A percentile compares a stretch with the other conserved stretches of the same genome.
Conservation (phyloP, 1,139 yeast species). For the Saccharomycopsis hybrid region DNA sequence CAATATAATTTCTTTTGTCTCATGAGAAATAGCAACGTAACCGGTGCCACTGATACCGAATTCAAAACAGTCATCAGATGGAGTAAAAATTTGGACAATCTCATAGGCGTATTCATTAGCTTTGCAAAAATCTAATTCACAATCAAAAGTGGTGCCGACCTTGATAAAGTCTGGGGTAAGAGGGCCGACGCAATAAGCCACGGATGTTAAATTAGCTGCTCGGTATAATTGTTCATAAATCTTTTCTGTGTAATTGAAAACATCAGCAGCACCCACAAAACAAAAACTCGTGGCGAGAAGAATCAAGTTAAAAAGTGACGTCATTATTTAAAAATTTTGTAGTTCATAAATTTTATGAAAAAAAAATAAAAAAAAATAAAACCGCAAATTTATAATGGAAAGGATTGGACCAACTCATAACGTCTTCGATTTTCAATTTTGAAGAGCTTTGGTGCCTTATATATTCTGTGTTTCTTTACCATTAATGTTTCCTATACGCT, state of each 20-base stretch:
- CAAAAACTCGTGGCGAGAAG: not conserved
- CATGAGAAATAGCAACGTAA: slow-evolving; percentile 12
- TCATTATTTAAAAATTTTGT: too few species aligned
- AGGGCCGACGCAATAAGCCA: slow-evolving; percentile 14
- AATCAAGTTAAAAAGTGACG: too few species aligned
- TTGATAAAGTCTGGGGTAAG: not conserved
- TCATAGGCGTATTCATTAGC: slow-evolving; percentile 8
- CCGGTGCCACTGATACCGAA: slow-evolving; percentile 14
- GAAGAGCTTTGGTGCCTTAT: too few species aligned
- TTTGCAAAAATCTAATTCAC: slow-evolving; percentile 16
- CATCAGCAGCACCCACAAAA: not conserved
- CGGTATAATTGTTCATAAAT: slow-evolving; percentile 19
- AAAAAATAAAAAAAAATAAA: too few species aligned
- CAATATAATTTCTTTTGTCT: slow-evolving; percentile 14
- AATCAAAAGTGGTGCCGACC: slow-evolving; percentile 9
- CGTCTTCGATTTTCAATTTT: too few species aligned
- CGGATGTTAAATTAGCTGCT: slow-evolving; percentile 18
- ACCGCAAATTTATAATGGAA: too few species aligned
- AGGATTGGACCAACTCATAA: too few species aligned
- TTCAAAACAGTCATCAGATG: not conserved
- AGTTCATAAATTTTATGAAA: too few species aligned
- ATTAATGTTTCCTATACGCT: too few species aligned
- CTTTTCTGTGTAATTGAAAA: slow-evolving; percentile 1
- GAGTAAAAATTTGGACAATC: slow-evolving; percentile 11
- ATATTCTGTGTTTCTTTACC: too few species aligned